phyloP scores from a whole-genome alignment of 306 rosid species.

The Potentilla sterilis region DNA sequence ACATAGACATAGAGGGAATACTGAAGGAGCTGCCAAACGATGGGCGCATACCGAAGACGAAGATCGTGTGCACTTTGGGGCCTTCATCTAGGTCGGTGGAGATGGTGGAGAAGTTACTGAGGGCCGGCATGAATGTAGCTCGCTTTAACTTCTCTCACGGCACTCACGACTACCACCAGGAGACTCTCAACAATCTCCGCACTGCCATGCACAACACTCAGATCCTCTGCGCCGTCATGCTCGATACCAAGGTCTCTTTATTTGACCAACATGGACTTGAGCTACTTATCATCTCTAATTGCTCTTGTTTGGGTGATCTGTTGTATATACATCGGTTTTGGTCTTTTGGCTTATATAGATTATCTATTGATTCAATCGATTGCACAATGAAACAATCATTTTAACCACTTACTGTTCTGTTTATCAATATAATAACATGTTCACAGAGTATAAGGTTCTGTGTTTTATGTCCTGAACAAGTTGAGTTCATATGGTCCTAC shows the following conservation, averaged over 20 bases:
- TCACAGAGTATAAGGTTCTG: not conserved
- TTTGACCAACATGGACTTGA: too few species aligned
- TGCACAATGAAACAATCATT: not conserved
- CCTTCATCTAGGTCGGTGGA: slow-evolving; percentile 84
- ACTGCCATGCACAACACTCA: slow-evolving; percentile 78
- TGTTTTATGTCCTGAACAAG: not conserved
- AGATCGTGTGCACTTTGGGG: slow-evolving; percentile 86
- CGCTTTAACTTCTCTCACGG: slow-evolving; percentile 96
- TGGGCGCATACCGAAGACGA: slow-evolving; percentile 81
- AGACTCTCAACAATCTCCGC: slow-evolving; percentile 79
- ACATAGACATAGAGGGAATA: slow-evolving; percentile 82
- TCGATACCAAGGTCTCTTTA: slow-evolving; percentile 72
- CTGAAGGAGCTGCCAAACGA: slow-evolving; percentile 66
- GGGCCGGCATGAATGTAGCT: slow-evolving; percentile 94
- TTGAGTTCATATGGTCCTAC: not conserved
- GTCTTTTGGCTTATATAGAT: too few species aligned
- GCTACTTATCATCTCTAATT: too few species aligned
- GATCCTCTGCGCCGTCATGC: slow-evolving; percentile 89
- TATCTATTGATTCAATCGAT: too few species aligned
- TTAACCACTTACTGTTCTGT: not conserved
- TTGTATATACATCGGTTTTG: too few species aligned
- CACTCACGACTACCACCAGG: slow-evolving; percentile 86
- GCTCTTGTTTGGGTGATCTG: too few species aligned
- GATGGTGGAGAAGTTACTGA: slow-evolving; percentile 76
- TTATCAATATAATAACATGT: not conserved